phyloP scores from a whole-genome alignment of 2,329 filamentous ascomycete species.

The Podosphaera xanthii region DNA sequence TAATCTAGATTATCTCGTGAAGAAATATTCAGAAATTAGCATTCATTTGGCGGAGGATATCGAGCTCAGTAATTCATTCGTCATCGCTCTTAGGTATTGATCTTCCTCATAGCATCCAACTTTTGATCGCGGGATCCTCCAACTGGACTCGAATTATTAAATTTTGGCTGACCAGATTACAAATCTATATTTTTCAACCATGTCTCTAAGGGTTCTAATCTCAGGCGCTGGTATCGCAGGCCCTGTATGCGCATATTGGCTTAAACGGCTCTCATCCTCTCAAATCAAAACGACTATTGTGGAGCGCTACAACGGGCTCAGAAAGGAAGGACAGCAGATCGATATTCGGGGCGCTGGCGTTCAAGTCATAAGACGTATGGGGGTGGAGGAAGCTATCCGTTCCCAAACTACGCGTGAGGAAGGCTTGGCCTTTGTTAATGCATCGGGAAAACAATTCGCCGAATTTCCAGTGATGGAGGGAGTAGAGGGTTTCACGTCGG shows the following conservation, averaged over 20 bases:
- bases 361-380: slow-evolving; percentile 28
- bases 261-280: slow-evolving; percentile 17
- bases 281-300: slow-evolving; percentile 18
- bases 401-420: slow-evolving; percentile 22
- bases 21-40: too few species aligned
- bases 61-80: too few species aligned
- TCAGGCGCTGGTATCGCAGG: slow-evolving; percentile 17
- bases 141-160: too few species aligned
- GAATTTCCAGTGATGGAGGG: slow-evolving; percentile 18
- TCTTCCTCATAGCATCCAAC: too few species aligned
- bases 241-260: slow-evolving; percentile 26
- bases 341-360: slow-evolving; percentile 29
- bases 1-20: too few species aligned
- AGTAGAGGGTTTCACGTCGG: slow-evolving; percentile 18
- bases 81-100: too few species aligned
- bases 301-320: slow-evolving; percentile 20
- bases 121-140: too few species aligned
- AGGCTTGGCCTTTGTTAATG: slow-evolving; percentile 23
- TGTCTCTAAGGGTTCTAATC: slow-evolving; percentile 12
- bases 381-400: slow-evolving; percentile 22
- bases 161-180: too few species aligned
- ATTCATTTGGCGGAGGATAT: too few species aligned
- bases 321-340: slow-evolving; percentile 27
- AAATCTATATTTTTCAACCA: background rate
- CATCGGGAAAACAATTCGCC: slow-evolving; percentile 18